Evolutionary conservation across 148 eudicot genomes (phyloP).

Genomic region (Spergularia bocconei): DNA sequence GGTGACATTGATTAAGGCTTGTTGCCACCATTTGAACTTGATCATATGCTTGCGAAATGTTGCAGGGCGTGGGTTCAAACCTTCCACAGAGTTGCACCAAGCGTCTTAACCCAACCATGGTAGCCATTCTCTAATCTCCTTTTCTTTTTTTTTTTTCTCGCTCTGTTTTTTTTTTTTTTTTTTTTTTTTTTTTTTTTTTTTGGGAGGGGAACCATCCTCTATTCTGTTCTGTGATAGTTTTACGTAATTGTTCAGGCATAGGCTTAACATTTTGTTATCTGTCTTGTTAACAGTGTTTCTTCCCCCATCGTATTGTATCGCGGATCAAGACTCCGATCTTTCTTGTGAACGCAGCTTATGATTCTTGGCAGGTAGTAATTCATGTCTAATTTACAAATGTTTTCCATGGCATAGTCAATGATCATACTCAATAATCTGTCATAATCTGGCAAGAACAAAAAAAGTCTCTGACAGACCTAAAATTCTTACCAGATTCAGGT

Average conservation of each 20-base stretch:
- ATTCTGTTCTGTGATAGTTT: neutral
- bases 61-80: conserved; percentile 52
- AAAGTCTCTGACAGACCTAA: neutral
- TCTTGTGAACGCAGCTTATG: conserved; percentile 49
- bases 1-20: no score
- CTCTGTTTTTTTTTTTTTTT: no score
- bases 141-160: neutral
- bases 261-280: neutral
- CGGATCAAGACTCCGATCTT: conserved; percentile 40
- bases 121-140: conserved; percentile 16
- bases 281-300: conserved; percentile 39
- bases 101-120: conserved; percentile 34
- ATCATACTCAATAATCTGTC: no score
- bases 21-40: neutral
- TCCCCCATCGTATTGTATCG: conserved; percentile 40
- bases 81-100: conserved; percentile 50
- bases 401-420: no score
- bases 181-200: no score
- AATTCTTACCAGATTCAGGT: conserved; percentile 51
- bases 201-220: no score
- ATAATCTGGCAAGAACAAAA: neutral
- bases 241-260: neutral
- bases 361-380: conserved; percentile 51
- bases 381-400: no score
- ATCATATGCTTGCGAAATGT: neutral